Base-by-base conservation (phyloP, 2,329 filamentous ascomycete genomes). In the Trichoderma koningiopsis region DNA sequence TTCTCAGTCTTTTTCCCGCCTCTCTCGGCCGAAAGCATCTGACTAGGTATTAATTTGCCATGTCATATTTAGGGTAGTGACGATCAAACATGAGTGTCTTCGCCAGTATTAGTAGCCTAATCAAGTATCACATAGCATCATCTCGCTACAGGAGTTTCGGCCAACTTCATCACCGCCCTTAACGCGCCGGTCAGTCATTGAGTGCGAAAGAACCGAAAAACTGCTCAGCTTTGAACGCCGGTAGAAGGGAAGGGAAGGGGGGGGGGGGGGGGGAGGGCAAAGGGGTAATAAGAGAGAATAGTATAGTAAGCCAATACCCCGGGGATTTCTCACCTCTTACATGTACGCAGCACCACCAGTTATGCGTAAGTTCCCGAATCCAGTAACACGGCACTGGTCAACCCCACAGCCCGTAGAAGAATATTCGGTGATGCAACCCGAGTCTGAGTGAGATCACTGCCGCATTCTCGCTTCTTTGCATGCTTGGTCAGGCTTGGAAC, bases 391-490 rank as follows among this genome's bases (percentile, higher is more conserved):
- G 63, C 47, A 67, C 55, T 35, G 40, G 40, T 52, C 43, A 66
- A 59, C 63, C 40, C 63, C 63, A 52, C 63, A 67, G n/a, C 43
- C 63, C 29, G 40, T 52, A 58, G 24, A 37, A 43, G n/a, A 40
- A 67, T 59, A 33, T 43, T 52, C 55, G 31, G 35, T 52, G 40
- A 52, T 67, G 37, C 55, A 67, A 56, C 63, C 35, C 37, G 63
- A 35, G 63, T 67, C 55, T 59, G 55, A 67, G 53, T 59, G 63
- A 67, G 63, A 67, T 67, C 40, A 49, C 35, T 58, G 31, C 63
- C 55, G 33, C 35, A 59, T 59, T 59, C 22, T 22, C 27, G 57
- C 35, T 37, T 59, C 16, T 52, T 43, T 52, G 63, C 63, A 35
- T 59, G 63, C n/a, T 22, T 33, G 40, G 31, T 16, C 29, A 27